Percentiles rank a stretch among this genome's conserved stretches.
phyloP scores from a whole-genome alignment of 2,329 filamentous ascomycete genomes.

The Aspergillus quadricinctus region DNA sequence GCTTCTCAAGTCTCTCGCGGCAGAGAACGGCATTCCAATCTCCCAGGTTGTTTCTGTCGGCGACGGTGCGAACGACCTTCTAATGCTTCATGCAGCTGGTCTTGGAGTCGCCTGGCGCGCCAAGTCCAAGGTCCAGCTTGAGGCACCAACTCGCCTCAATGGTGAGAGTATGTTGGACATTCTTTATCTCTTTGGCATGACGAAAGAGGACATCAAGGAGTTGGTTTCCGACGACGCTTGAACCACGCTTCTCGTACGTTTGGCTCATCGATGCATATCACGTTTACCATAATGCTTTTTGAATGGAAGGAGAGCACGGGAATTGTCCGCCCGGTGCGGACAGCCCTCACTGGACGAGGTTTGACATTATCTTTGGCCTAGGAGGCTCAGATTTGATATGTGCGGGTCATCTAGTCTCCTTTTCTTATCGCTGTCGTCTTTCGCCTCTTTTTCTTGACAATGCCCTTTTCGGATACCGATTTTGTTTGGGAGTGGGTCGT shows the following conservation, averaged over 20 bases:
- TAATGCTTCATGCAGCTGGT: conserved; percentile 60
- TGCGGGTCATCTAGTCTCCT: not conserved
- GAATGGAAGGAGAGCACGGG: not conserved
- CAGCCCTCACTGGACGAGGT: not conserved
- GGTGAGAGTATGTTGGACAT: conserved; percentile 55
- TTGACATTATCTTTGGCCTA: not conserved
- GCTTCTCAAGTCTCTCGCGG: conserved; percentile 52
- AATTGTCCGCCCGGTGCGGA: not conserved
- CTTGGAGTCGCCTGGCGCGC: conserved; percentile 61
- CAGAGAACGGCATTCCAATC: conserved; percentile 50
- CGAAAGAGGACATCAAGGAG: conserved; percentile 47
- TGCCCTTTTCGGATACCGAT: not conserved
- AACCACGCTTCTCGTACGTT: not conserved
- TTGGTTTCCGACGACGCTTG: conserved; percentile 25
- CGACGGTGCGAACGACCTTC: conserved; percentile 62
- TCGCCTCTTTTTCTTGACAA: not conserved
- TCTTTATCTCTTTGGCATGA: conserved; percentile 54
- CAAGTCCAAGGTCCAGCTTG: conserved; percentile 60
- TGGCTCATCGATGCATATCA: not conserved
- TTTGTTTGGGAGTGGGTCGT: conserved; percentile 1
- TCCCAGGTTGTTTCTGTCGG: conserved; percentile 57
- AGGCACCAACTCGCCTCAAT: conserved; percentile 58
- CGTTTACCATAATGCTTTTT: not conserved
- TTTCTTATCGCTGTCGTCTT: not conserved
- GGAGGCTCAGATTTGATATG: not conserved